Evolutionary conservation across 768 basidiomycete genomes (phyloP).

Genomic region (Boletus reticulatus): DNA sequence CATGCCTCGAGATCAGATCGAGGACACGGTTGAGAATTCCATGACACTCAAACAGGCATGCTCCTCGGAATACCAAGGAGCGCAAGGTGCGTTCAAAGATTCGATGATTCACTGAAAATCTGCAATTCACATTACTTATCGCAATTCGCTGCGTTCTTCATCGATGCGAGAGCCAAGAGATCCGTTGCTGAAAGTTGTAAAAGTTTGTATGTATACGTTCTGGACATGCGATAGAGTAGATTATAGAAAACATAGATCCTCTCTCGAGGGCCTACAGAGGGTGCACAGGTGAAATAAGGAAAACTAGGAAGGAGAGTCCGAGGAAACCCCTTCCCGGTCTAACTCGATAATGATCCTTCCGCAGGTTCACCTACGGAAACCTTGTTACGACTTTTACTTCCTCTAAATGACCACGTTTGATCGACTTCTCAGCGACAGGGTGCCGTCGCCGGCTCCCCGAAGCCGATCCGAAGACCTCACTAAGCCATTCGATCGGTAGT

Average conservation of each 20-base stretch:
- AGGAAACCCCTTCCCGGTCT: no score
- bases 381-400: slow-evolving; percentile 84
- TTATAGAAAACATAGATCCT: slow-evolving; percentile 5
- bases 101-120: slow-evolving; percentile 62
- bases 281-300: slow-evolving; percentile 7
- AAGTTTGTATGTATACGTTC: slow-evolving; percentile 14
- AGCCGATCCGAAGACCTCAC: slow-evolving; percentile 82
- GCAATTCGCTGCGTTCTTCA: slow-evolving; percentile 80
- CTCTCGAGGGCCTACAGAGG: slow-evolving; percentile 3
- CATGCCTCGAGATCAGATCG: no score
- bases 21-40: slow-evolving; percentile 53
- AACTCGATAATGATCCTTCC: slow-evolving; percentile 68
- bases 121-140: slow-evolving; percentile 80
- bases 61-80: slow-evolving; percentile 72
- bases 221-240: not conserved
- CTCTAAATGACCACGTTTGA: slow-evolving; percentile 83
- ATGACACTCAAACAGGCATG: slow-evolving; percentile 78
- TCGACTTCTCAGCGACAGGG: slow-evolving; percentile 55
- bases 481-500: slow-evolving; percentile 91
- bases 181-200: slow-evolving; percentile 57
- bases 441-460: slow-evolving; percentile 55
- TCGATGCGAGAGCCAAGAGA: slow-evolving; percentile 79
- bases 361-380: slow-evolving; percentile 83
- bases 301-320: no score
- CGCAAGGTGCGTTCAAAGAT: slow-evolving; percentile 82